Evolutionary conservation across 2,329 filamentous ascomycete species (phyloP).

Genomic region (Aschersonia sp.): DNA sequence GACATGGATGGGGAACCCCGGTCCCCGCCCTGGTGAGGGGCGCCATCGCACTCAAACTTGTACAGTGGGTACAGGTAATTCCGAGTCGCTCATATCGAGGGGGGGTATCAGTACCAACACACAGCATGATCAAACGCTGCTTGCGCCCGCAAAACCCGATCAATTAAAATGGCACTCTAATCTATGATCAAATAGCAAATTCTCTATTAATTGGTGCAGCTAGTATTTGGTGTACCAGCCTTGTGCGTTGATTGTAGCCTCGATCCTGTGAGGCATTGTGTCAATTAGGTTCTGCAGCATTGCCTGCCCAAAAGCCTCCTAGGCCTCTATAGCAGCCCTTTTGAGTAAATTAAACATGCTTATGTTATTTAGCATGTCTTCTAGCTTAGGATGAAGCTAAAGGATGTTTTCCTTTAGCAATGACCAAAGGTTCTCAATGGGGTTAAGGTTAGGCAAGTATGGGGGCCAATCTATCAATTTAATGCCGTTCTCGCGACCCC

Average conservation of each 20-base stretch:
- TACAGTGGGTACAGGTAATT: neutral
- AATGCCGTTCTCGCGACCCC: neutral
- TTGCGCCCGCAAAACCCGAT: neutral
- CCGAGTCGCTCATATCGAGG: neutral
- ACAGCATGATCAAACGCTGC: neutral
- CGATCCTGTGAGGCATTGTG: neutral
- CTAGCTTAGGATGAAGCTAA: neutral
- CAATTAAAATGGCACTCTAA: neutral
- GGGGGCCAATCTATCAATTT: constrained; percentile 1
- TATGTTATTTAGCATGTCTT: neutral
- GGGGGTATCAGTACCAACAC: neutral
- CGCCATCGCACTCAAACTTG: no score
- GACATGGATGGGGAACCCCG: no score
- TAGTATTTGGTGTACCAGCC: neutral
- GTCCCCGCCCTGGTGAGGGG: no score
- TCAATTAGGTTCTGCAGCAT: neutral
- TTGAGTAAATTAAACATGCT: neutral
- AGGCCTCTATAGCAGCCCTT: neutral
- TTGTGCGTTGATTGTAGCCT: neutral
- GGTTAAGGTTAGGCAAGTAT: constrained; percentile 1
- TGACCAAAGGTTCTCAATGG: constrained; percentile 2
- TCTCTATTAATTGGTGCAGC: neutral
- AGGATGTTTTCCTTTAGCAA: constrained; percentile 3
- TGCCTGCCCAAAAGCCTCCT: neutral
- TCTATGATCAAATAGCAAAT: neutral